Percentiles rank a stretch among this genome's conserved stretches.
phyloP scores from a whole-genome alignment of 2,329 filamentous ascomycete species.

The Balansia obtecta region DNA sequence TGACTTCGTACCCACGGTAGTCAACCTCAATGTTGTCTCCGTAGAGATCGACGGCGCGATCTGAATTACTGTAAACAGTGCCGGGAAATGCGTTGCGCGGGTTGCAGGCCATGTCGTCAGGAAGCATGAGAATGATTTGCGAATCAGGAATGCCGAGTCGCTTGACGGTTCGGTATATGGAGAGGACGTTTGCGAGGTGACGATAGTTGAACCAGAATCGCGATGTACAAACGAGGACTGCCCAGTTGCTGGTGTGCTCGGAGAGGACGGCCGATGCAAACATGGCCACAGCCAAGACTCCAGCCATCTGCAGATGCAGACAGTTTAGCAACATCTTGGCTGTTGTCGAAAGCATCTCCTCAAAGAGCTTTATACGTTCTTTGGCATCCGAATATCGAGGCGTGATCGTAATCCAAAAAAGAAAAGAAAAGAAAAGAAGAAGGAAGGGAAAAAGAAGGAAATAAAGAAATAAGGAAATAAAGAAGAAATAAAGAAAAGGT shows the following conservation, averaged over 20 bases:
- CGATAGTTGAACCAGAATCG: constrained; percentile 99
- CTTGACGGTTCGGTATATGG: constrained; percentile 95
- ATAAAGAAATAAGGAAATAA: no score
- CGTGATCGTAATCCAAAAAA: background rate
- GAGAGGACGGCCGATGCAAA: constrained; percentile 37
- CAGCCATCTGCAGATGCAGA: constrained; percentile 29
- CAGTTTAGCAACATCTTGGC: constrained; percentile 33
- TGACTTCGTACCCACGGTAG: constrained; percentile 96
- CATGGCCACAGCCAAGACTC: constrained; percentile 34
- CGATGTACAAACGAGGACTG: constrained; percentile 94
- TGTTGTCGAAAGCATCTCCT: background rate
- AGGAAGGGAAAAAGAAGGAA: no score
- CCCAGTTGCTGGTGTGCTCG: constrained; percentile 97
- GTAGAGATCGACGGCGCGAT: constrained; percentile 89
- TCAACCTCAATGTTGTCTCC: constrained; percentile 99
- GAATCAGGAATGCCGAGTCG: constrained; percentile 94
- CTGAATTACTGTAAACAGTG: constrained; percentile 96
- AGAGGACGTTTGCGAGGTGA: constrained; percentile 93
- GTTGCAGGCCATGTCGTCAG: constrained; percentile 99
- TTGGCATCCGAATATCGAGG: background rate
- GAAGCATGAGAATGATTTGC: constrained; percentile 99
- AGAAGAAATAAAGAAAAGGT: no score
- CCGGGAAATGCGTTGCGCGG: constrained; percentile 95
- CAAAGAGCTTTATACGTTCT: background rate
- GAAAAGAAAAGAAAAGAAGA: no score